phyloP scores from a whole-genome alignment of 768 basidiomycete genomes.

The Mycena galericulata region DNA sequence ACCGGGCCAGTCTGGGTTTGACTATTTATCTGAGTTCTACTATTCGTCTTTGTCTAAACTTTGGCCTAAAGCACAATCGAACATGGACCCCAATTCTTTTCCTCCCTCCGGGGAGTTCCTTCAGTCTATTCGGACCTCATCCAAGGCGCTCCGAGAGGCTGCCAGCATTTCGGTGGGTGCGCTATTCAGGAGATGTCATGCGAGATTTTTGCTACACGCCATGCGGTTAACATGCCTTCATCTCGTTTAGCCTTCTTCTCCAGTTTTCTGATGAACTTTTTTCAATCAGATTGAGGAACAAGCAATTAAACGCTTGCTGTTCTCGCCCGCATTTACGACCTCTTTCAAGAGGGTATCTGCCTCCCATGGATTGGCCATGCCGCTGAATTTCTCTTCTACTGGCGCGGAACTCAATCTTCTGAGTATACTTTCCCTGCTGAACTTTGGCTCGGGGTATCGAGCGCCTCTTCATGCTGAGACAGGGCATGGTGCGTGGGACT shows the following conservation, averaged over 20 bases:
- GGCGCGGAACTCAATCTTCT: constrained; percentile 85
- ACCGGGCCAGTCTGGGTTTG: too few relatives aligned
- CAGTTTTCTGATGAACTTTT: constrained; percentile 1
- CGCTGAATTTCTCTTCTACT: constrained; percentile 81
- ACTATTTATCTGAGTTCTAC: too few relatives aligned
- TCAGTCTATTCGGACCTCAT: constrained; percentile 65
- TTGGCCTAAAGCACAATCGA: not conserved
- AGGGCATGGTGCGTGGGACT: constrained; percentile 87
- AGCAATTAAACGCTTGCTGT: constrained; percentile 70
- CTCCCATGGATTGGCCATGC: constrained; percentile 79
- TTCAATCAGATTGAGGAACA: constrained; percentile 64
- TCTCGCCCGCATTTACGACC: constrained; percentile 71
- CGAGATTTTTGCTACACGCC: too few relatives aligned
- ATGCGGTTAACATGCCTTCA: constrained; percentile 9
- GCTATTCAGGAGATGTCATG: not conserved
- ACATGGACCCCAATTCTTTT: constrained; percentile 37
- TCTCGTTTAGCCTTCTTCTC: not conserved
- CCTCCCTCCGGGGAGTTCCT: constrained; percentile 64
- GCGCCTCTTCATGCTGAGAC: constrained; percentile 76
- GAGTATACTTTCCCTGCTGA: constrained; percentile 81
- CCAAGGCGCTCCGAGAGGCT: constrained; percentile 57
- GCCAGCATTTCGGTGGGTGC: constrained; percentile 66
- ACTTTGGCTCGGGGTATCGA: constrained; percentile 88
- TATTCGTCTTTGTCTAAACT: not conserved
- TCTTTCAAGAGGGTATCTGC: constrained; percentile 72